Percentiles rank a stretch among this genome's conserved stretches.
phyloP scores from a whole-genome alignment of 768 basidiomycete genomes.

The Rhodosporidiobolus odoratus region DNA sequence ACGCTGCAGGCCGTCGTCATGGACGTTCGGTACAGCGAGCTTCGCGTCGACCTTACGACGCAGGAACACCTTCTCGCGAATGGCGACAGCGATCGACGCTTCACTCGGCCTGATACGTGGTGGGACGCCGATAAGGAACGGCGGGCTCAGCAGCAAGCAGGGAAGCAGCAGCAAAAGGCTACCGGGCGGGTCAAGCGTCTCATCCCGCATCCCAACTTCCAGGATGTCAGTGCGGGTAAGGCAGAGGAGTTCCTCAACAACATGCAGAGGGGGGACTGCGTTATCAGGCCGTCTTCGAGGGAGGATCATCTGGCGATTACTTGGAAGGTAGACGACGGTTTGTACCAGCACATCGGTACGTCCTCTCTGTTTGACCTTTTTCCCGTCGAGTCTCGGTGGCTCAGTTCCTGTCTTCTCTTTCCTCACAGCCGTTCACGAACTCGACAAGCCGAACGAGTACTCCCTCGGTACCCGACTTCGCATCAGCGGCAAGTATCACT shows the following conservation, averaged over 20 bases:
- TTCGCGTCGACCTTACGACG: slow-evolving; percentile 68
- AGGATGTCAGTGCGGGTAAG: slow-evolving; percentile 82
- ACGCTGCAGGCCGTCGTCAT: slow-evolving; percentile 73
- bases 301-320: slow-evolving; percentile 89
- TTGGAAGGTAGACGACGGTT: slow-evolving; percentile 94
- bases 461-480: slow-evolving; percentile 46
- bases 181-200: slow-evolving; percentile 72
- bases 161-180: slow-evolving; percentile 54
- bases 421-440: slow-evolving; percentile 48
- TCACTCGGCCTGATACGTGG: slow-evolving; percentile 38
- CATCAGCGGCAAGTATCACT: slow-evolving; percentile 57
- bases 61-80: slow-evolving; percentile 28
- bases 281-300: slow-evolving; percentile 92
- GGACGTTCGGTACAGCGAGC: slow-evolving; percentile 59
- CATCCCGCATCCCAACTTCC: slow-evolving; percentile 97
- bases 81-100: slow-evolving; percentile 49
- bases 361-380: neutral
- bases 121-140: slow-evolving; percentile 43
- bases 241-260: slow-evolving; percentile 84
- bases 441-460: slow-evolving; percentile 49
- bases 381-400: neutral
- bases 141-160: slow-evolving; percentile 50
- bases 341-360: slow-evolving; percentile 94
- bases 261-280: slow-evolving; percentile 90
- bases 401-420: neutral